Evolutionary conservation across 257 asterid species (phyloP), one percentile per base, ranked within the genome.

Genomic region (Verbascum thapsus): DNA sequence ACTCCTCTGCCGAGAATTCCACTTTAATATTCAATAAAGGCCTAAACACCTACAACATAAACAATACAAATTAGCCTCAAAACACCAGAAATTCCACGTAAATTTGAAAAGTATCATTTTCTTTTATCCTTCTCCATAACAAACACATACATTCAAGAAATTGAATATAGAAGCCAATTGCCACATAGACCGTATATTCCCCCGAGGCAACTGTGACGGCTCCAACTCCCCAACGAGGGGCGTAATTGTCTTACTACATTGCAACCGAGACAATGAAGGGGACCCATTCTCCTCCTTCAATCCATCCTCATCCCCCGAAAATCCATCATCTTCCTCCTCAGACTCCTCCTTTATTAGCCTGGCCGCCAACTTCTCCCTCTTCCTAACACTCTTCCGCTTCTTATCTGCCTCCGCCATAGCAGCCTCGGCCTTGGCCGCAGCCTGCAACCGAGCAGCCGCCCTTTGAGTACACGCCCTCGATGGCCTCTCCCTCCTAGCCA

Each of bases 381-480:
- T 81, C 64, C 53, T 79, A 37, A 78, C 42, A 60, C 67, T 75
- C 80, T 85, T 85, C 75, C 71, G 78, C 78, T 81, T 85, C 83
- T 81, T 76, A 70, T 81, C 94, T 4, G 70, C 74, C 41, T 80
- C 87, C n/a, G 74, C 83, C 72, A 73, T 69, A 3, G 73, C 86
- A 3, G 96, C 97, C 76, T 83, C 95, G 0, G 95, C 97, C 35
- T 81, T 85, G 0, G 97, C 96, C 0, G 97, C 96, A 0, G 95
- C 91, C 77, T 85, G 91, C 74, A 92, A 7, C 84, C 91, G 72
- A 34, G 88, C 95, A 2, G 87, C 95, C 0, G 99, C 97, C 15
- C 97, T 76, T 66, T 88, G 90, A 6, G 99, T 90, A 71, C 99
- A 94, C 41, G 96, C 99, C 88, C 99, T 82, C 3, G 99, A 81